phyloP scores from a whole-genome alignment of 2,329 filamentous ascomycete species.

The Tolypocladium endophyticum region DNA sequence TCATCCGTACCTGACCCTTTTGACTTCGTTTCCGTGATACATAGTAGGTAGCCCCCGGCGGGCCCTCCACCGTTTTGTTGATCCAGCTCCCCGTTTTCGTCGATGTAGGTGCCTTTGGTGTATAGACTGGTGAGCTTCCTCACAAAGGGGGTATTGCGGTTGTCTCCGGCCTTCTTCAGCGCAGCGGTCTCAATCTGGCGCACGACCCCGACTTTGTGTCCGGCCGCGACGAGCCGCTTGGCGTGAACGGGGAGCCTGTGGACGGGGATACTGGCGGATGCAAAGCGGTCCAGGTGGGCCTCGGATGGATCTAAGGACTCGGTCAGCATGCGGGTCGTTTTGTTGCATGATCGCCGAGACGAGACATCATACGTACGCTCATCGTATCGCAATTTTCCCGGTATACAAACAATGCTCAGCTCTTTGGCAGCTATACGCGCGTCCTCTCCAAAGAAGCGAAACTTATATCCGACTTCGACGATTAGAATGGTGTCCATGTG shows the following conservation, averaged over 20 bases:
- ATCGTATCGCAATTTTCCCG: conserved; percentile 88
- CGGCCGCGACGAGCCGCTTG: conserved; percentile 82
- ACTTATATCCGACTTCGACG: conserved; percentile 96
- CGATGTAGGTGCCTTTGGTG: conserved; percentile 95
- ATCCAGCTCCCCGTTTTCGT: conserved; percentile 77
- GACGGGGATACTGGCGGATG: conserved; percentile 89
- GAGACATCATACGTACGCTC: conserved; percentile 54
- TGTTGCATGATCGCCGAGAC: neutral
- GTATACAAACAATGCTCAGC: conserved; percentile 91
- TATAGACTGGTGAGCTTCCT: conserved; percentile 93
- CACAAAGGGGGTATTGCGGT: conserved; percentile 83
- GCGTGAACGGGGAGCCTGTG: conserved; percentile 88
- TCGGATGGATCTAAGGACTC: conserved; percentile 60
- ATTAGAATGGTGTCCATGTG: conserved; percentile 84
- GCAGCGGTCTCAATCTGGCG: conserved; percentile 92
- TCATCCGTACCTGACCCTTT: conserved; percentile 80
- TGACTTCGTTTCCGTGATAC: conserved; percentile 76
- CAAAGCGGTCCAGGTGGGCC: conserved; percentile 83
- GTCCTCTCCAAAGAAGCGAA: conserved; percentile 93
- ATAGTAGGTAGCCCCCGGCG: conserved; percentile 79
- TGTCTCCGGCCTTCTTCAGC: conserved; percentile 89
- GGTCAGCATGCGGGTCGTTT: neutral
- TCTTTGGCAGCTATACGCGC: conserved; percentile 81
- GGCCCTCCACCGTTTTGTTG: conserved; percentile 34
- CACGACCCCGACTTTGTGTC: conserved; percentile 93